Percentiles rank a stretch among this genome's conserved stretches.
Conservation (phyloP, 352 stramenopile species). For the Pythium sukuiense region DNA sequence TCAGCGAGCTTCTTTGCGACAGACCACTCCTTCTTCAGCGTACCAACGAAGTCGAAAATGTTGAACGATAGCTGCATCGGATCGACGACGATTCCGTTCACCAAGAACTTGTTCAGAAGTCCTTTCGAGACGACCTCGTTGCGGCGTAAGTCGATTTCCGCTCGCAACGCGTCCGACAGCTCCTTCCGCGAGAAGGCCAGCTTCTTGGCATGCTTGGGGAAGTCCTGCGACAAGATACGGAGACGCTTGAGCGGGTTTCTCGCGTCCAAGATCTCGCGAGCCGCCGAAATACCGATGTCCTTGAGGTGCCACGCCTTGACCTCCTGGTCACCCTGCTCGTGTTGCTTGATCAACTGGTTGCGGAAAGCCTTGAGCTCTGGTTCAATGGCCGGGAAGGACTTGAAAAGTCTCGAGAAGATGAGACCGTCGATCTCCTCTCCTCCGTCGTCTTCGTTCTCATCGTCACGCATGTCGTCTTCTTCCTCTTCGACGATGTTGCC, state of each 20-base stretch:
- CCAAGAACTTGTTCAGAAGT: slow-evolving; percentile 71
- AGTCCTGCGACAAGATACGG: slow-evolving; percentile 86
- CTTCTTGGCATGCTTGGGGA: slow-evolving; percentile 82
- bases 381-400: slow-evolving; percentile 44
- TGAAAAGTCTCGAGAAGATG: slow-evolving; percentile 56
- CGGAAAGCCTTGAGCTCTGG: slow-evolving; percentile 54
- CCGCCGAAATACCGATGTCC: slow-evolving; percentile 84
- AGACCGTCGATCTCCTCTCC: slow-evolving; percentile 70
- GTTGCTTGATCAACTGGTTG: slow-evolving; percentile 50
- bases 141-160: slow-evolving; percentile 41
- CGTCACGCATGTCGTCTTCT: slow-evolving; percentile 30
- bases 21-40: slow-evolving; percentile 76
- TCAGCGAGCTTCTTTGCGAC: slow-evolving; percentile 64
- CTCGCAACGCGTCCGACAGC: slow-evolving; percentile 47
- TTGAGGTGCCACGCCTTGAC: slow-evolving; percentile 90
- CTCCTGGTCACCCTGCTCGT: slow-evolving; percentile 30
- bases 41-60: slow-evolving; percentile 88
- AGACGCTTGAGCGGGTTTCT: slow-evolving; percentile 80
- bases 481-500: slow-evolving; percentile 31
- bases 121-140: slow-evolving; percentile 32
- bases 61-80: slow-evolving; percentile 88
- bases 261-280: slow-evolving; percentile 65
- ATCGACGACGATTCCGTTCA: slow-evolving; percentile 88
- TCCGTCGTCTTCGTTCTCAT: slow-evolving; percentile 40
- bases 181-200: slow-evolving; percentile 66